Evolutionary conservation across 1,284 basidiomycete genomes (phyloP).

Genomic region (Puccinia hordei): DNA sequence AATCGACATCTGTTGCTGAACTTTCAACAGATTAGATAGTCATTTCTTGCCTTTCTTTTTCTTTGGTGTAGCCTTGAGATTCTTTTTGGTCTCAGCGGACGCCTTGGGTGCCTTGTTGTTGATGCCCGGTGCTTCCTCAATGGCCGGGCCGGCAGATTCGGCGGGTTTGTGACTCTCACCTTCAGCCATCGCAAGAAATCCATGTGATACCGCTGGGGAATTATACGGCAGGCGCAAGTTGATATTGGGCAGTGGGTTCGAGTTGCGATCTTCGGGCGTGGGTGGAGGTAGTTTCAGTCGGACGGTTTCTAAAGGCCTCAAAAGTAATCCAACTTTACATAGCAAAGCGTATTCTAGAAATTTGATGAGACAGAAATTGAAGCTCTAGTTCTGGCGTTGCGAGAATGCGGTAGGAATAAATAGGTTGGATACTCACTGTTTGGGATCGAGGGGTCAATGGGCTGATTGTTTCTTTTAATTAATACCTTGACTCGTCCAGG

Average conservation of each 20-base stretch:
- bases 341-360: constrained; percentile 16
- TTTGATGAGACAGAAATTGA: neutral
- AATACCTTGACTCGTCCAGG: constrained; percentile 73
- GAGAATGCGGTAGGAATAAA: too few species aligned
- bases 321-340: constrained; percentile 13
- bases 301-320: constrained; percentile 15
- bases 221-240: constrained; percentile 66
- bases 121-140: neutral
- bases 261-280: neutral
- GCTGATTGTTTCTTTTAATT: constrained; percentile 77
- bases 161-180: constrained; percentile 71
- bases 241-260: constrained; percentile 64
- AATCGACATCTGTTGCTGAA: too few species aligned
- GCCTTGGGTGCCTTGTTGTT: neutral
- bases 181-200: constrained; percentile 73
- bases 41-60: constrained; percentile 27
- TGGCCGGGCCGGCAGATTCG: neutral
- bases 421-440: constrained; percentile 69
- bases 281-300: constrained; percentile 7
- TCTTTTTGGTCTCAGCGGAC: neutral
- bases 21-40: neutral
- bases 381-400: neutral
- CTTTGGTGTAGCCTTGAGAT: constrained; percentile 3
- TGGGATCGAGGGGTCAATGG: constrained; percentile 72
- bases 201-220: constrained; percentile 72